These are phyloP conservation scores for Fimicolochytrium jonesii DNA, from an alignment of 192 early-diverging fungal genomes.

Conservation along the genomic window DNA sequence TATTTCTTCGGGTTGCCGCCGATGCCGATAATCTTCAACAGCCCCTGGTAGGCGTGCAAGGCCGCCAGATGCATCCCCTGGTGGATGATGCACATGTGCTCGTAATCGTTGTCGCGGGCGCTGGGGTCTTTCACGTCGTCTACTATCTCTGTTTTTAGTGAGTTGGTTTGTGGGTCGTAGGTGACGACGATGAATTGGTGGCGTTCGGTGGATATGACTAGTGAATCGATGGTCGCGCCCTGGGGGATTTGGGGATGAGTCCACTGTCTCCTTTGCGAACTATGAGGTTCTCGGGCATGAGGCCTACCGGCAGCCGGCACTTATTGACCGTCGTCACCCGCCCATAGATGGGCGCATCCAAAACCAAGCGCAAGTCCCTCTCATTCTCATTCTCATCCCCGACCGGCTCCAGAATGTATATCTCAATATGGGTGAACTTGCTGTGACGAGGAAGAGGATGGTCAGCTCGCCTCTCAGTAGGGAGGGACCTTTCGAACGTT, in stretches of 20 bases:
- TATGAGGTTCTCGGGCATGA: no score
- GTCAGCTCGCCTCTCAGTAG: not conserved
- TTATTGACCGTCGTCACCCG: conserved; percentile 54
- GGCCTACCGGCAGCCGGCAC: conserved; percentile 40
- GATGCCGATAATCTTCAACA: conserved; percentile 53
- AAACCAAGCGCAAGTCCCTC: conserved; percentile 43
- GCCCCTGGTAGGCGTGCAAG: conserved; percentile 63
- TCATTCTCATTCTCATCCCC: not conserved
- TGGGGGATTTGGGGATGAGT: conserved; percentile 25
- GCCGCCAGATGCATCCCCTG: conserved; percentile 49
- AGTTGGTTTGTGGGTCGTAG: conserved; percentile 48
- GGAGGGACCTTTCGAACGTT: not conserved
- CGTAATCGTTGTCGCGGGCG: conserved; percentile 49
- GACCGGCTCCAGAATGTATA: conserved; percentile 22
- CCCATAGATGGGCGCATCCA: conserved; percentile 65
- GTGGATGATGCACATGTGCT: conserved; percentile 56
- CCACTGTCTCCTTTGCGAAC: no score
- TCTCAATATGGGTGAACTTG: conserved; percentile 34
- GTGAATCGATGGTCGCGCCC: conserved; percentile 52
- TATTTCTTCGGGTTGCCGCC: not conserved
- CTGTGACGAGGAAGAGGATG: conserved; percentile 2
- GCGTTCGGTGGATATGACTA: conserved; percentile 66
- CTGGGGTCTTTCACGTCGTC: conserved; percentile 58
- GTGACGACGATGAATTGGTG: conserved; percentile 67
- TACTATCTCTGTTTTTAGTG: conserved; percentile 60